A percentile compares a stretch with the other conserved stretches of the same genome.
These are phyloP conservation scores for Moesziomyces parantarcticus DNA, from an alignment of 1,284 basidiomycete genomes.

Conservation along the genomic window DNA sequence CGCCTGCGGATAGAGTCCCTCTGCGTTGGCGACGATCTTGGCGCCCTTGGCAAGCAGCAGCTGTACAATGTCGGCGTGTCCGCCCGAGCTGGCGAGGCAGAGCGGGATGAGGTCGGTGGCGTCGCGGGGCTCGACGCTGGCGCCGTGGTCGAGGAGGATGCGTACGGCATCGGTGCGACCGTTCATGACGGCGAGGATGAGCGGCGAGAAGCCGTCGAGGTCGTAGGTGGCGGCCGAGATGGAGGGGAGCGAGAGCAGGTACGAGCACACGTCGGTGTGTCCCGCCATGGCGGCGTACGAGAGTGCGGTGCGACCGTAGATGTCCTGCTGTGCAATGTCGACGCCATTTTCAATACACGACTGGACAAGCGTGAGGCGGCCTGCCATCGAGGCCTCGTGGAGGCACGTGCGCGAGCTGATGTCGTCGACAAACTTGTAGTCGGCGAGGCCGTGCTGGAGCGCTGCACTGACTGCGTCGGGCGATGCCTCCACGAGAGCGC, in stretches of 20 bases:
- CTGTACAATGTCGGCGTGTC: conserved; percentile 84
- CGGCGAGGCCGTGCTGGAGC: conserved; percentile 70
- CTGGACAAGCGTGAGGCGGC: conserved; percentile 81
- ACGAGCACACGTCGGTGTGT: conserved; percentile 79
- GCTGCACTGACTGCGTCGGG: conserved; percentile 53
- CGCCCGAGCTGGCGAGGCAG: conserved; percentile 88
- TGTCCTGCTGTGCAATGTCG: conserved; percentile 77
- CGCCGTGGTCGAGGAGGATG: conserved; percentile 60
- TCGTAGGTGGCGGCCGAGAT: conserved; percentile 76
- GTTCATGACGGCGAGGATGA: conserved; percentile 89
- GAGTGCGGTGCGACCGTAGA: conserved; percentile 90
- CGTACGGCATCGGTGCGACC: conserved; percentile 81
- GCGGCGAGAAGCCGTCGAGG: conserved; percentile 87
- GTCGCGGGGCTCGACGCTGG: conserved; percentile 53
- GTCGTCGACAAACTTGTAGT: conserved; percentile 92
- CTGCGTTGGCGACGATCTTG: conserved; percentile 84
- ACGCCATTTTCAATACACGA: conserved; percentile 83
- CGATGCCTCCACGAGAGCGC: conserved; percentile 60
- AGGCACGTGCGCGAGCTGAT: conserved; percentile 95
- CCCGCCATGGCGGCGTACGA: conserved; percentile 98
- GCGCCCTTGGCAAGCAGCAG: conserved; percentile 83
- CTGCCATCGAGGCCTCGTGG: conserved; percentile 91
- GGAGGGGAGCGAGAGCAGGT: conserved; percentile 77
- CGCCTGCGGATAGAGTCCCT: conserved; percentile 95
- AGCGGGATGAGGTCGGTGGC: conserved; percentile 82